Conservation (phyloP, 2,329 filamentous ascomycete species). For the Mollisia scopiformis region DNA sequence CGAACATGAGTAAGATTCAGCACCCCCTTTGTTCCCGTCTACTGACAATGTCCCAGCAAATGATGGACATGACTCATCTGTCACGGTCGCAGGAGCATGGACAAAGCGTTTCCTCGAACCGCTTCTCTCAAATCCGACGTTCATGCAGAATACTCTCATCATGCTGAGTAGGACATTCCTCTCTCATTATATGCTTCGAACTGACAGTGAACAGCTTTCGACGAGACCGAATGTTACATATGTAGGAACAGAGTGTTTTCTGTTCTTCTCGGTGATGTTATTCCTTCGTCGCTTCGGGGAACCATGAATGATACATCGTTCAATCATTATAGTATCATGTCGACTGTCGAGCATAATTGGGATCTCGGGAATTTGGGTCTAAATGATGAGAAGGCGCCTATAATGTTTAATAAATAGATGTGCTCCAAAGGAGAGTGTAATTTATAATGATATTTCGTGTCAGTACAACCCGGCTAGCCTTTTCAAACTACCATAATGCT, state of each 20-base stretch:
- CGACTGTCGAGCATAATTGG: conserved; percentile 64
- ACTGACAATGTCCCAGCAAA: conserved; percentile 49
- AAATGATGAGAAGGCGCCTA: conserved; percentile 38
- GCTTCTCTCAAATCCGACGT: conserved; percentile 66
- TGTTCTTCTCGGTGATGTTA: conserved; percentile 56
- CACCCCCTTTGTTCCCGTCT: neutral
- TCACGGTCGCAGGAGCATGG: conserved; percentile 71
- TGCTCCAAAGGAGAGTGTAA: no score
- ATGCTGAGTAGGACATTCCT: conserved; percentile 46
- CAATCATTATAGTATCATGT: conserved; percentile 45
- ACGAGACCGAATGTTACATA: conserved; percentile 55
- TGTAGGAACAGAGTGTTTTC: conserved; percentile 54
- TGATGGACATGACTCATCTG: conserved; percentile 73
- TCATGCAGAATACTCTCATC: conserved; percentile 55
- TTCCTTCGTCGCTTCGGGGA: conserved; percentile 48
- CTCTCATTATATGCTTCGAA: conserved; percentile 61
- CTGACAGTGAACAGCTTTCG: conserved; percentile 60
- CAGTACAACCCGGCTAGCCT: no score
- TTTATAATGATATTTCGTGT: no score
- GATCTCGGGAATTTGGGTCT: conserved; percentile 64
- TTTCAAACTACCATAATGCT: no score
- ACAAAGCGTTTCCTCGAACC: conserved; percentile 70
- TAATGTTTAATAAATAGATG: neutral
- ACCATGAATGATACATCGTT: conserved; percentile 53
- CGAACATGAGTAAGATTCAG: conserved; percentile 61